These are phyloP conservation scores for Fusarium pseudoanthophilum DNA, from an alignment of 2,329 filamentous ascomycete species.

Conservation along the genomic window DNA sequence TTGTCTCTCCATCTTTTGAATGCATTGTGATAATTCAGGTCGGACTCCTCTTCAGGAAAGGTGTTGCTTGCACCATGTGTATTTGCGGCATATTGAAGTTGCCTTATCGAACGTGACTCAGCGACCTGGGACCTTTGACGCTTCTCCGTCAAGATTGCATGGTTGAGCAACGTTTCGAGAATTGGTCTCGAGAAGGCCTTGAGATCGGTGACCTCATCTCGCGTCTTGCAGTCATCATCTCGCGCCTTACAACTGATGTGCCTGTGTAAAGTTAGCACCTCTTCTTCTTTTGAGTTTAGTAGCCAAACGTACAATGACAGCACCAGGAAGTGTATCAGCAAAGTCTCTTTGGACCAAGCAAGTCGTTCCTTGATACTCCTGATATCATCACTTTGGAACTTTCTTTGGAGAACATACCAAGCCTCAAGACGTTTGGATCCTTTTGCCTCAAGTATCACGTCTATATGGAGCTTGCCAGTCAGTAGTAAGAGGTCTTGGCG, in stretches of 20 bases:
- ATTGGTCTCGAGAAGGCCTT: not conserved
- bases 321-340: not conserved
- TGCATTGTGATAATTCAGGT: not conserved
- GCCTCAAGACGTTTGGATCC: not conserved
- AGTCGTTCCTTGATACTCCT: not conserved
- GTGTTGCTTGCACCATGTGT: not conserved
- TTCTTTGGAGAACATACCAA: not conserved
- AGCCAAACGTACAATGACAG: not conserved
- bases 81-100: not conserved
- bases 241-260: not conserved
- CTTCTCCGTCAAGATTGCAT: not conserved
- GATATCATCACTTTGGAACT: not conserved
- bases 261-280: not conserved
- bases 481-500: fast-evolving
- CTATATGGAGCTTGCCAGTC: not conserved
- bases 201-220: not conserved
- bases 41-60: fast-evolving
- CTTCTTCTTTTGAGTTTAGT: fast-evolving
- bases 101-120: not conserved
- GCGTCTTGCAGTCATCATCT: not conserved
- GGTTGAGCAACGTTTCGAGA: not conserved
- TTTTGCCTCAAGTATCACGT: not conserved
- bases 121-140: not conserved
- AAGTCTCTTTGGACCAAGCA: not conserved
- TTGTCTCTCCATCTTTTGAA: fast-evolving